Percentiles rank a stretch among this genome's conserved stretches.
These are phyloP conservation scores for Glycine tomentella DNA, from an alignment of 306 rosid species.

Conservation along the genomic window DNA sequence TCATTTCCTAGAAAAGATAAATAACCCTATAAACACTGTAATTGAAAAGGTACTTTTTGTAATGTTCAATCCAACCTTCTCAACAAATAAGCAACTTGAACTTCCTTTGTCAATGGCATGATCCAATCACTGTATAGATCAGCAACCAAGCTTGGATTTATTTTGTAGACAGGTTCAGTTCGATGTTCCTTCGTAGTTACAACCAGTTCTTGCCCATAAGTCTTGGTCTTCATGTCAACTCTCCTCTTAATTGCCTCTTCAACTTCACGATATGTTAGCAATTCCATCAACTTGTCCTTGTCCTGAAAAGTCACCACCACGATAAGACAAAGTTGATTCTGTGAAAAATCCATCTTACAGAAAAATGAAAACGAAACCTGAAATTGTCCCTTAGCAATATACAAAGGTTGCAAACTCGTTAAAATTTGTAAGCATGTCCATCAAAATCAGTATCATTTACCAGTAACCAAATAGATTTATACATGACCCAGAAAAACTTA, in stretches of 20 bases:
- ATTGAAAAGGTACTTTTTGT: background rate
- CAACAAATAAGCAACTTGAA: conserved; percentile 84
- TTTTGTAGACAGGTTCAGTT: conserved; percentile 73
- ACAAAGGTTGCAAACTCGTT: background rate
- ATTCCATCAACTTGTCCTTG: conserved; percentile 72
- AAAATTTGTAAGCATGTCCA: conserved; percentile 35
- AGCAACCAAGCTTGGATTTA: conserved; percentile 80
- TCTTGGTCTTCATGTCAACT: conserved; percentile 78
- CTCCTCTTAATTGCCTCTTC: conserved; percentile 77
- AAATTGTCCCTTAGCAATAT: conserved; percentile 5
- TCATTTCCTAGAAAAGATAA: conserved; percentile 8
- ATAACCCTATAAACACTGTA: conserved; percentile 21
- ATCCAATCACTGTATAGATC: conserved; percentile 90
- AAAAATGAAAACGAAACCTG: conserved; percentile 14
- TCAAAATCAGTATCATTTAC: conserved; percentile 33
- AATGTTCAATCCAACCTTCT: conserved; percentile 79
- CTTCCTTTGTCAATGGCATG: conserved; percentile 98
- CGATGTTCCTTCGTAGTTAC: conserved; percentile 52
- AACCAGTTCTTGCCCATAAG: conserved; percentile 81
- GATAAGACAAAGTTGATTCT: conserved; percentile 9
- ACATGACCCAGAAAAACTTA: background rate
- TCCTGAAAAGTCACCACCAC: conserved; percentile 59
- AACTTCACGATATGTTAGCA: conserved; percentile 76
- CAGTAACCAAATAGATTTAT: conserved; percentile 20
- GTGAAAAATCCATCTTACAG: conserved; percentile 24